These are phyloP conservation scores for Wickerhamiella sorbophila DNA, from an alignment of 805 yeast genomes.

Conservation along the genomic window DNA sequence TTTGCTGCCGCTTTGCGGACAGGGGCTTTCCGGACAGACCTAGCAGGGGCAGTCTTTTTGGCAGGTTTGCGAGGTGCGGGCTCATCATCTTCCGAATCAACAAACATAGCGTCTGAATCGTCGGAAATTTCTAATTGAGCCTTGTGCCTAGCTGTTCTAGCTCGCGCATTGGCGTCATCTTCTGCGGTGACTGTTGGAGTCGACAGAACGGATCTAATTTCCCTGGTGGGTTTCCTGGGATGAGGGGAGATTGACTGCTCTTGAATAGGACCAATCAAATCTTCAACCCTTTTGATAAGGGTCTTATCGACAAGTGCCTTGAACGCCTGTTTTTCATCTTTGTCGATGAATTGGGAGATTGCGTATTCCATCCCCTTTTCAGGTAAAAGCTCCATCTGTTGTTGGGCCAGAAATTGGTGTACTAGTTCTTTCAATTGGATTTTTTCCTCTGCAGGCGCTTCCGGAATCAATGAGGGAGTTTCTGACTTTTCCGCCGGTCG, in stretches of 20 bases:
- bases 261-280: constrained; percentile 3
- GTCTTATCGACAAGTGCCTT: constrained; percentile 29
- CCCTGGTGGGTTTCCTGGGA: not conserved
- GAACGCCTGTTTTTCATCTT: constrained; percentile 66
- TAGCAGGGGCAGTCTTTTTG: not conserved
- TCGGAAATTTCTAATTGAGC: not conserved
- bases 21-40: not conserved
- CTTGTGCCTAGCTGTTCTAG: not conserved
- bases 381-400: constrained; percentile 54
- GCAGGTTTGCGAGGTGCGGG: not conserved
- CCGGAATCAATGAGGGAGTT: not conserved
- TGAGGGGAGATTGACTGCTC: not conserved
- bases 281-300: constrained; percentile 17
- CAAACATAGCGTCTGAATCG: not conserved
- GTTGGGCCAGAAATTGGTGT: constrained; percentile 43
- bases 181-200: not conserved
- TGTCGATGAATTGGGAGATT: constrained; percentile 55
- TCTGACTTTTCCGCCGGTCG: not conserved
- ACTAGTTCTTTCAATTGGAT: constrained; percentile 50
- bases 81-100: not conserved
- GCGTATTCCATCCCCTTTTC: constrained; percentile 64
- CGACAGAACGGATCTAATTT: not conserved
- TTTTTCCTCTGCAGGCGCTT: constrained; percentile 23
- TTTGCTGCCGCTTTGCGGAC: not conserved
- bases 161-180: not conserved